A percentile compares a stretch with the other conserved stretches of the same genome.
These are phyloP conservation scores for Aspergillus brunneoviolaceus DNA, from an alignment of 2,329 filamentous ascomycete genomes.

Conservation along the genomic window DNA sequence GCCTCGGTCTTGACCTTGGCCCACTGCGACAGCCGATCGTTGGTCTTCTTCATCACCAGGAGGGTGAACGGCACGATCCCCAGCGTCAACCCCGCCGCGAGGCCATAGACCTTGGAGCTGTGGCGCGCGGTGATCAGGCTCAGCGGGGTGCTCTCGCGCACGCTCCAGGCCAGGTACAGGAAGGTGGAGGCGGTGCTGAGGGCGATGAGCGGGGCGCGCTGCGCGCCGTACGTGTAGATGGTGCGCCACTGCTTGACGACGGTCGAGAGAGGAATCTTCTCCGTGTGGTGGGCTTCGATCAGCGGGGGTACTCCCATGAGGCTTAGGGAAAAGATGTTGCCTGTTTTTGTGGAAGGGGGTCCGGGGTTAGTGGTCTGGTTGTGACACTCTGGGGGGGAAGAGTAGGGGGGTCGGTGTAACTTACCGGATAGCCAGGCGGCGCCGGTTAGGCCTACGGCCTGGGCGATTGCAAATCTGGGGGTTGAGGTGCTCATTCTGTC, in stretches of 20 bases:
- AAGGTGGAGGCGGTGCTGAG: conserved; percentile 22
- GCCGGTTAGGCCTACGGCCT: conserved; percentile 29
- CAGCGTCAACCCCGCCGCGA: conserved; percentile 30
- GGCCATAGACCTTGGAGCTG: conserved; percentile 23
- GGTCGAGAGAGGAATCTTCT: conserved; percentile 7
- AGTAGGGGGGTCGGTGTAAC: background rate
- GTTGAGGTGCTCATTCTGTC: conserved; percentile 21
- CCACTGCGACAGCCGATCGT: conserved; percentile 26
- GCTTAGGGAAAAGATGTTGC: conserved; percentile 31
- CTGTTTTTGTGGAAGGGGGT: conserved; percentile 9
- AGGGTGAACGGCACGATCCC: conserved; percentile 37
- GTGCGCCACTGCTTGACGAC: conserved; percentile 20
- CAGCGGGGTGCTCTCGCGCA: conserved; percentile 17
- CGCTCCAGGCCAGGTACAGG: conserved; percentile 31
- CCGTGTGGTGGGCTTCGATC: conserved; percentile 17
- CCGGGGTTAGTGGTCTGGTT: background rate
- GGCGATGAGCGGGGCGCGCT: conserved; percentile 28
- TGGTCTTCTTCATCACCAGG: conserved; percentile 29
- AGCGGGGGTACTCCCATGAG: conserved; percentile 26
- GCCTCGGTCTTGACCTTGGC: conserved; percentile 7
- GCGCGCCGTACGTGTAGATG: conserved; percentile 24
- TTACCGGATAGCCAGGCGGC: conserved; percentile 34
- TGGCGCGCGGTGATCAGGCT: conserved; percentile 13
- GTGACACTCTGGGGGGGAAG: background rate
- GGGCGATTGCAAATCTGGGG: conserved; percentile 26